Evolutionary conservation across 768 basidiomycete genomes (phyloP), one percentile per base, ranked within the genome.

Genomic region (Neoboletus brunneissimus): DNA sequence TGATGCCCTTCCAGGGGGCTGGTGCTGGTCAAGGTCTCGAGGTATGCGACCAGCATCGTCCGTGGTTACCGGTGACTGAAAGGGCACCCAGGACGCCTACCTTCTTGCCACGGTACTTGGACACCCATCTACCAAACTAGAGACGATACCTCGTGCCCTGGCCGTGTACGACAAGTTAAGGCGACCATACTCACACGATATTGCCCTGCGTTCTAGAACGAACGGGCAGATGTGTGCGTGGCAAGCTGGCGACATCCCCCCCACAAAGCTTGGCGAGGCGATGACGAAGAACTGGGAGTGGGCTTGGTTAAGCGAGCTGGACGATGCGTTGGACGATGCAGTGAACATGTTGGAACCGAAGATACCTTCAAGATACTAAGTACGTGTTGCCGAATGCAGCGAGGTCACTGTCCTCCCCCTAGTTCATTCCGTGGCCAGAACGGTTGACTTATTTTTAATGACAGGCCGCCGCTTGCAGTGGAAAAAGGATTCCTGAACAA

Each of bases 221-320:
- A 56, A 53, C 32, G 62, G 67, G 38, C 61, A 62, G 42, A 20
- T 65, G 41, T 49, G 11, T 35, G 27, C 38, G 3, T 56, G 60
- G 29, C 68, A 72, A 50, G 54, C 38, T 11, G 37, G 54, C 18
- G 54, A 59, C 35, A 48, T 66, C 1, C 72, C 72, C 54, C 69
- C 83, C 10, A 61, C 73, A 16, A 63, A 74, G 40, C 64, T 86
- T 4, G 76, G 73, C 7, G 65, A 73, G 34, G 66, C 67, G 12
- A 66, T 87, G 25, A 76, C 75, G 18, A 74, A 74, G 63, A 80
- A 77, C 47, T 86, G 83, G 84, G 79, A 82, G 54, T 88, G 86
- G 86, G 68, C 65, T 31, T 71, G 69, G 68, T 23, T 67, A 4
- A 61, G 51, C 34, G 58, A 64, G 1, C 48, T 69, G 25, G 69